A percentile compares a stretch with the other conserved stretches of the same genome.
phyloP scores from a whole-genome alignment of 2,329 filamentous ascomycete species.

The Microcyclosporella mali region DNA sequence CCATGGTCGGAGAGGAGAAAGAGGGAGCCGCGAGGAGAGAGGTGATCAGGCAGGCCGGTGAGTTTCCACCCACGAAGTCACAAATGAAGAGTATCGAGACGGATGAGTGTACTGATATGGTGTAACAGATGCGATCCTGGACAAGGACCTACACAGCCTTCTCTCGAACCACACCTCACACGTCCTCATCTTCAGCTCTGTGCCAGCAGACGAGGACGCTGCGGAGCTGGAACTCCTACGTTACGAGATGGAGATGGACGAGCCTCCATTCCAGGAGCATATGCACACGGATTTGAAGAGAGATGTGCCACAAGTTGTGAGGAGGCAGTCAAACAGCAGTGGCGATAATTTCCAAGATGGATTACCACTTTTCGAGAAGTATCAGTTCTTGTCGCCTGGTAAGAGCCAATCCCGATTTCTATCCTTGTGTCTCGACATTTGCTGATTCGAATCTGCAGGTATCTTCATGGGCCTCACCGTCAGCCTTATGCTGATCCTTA shows the following conservation, averaged over 20 bases:
- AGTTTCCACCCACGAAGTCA: not conserved
- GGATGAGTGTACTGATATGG: not conserved
- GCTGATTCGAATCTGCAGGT: conserved; percentile 50
- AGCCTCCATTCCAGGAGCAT: conserved; percentile 53
- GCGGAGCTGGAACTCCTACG: conserved; percentile 17
- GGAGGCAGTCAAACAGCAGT: conserved; percentile 10
- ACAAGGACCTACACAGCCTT: not conserved
- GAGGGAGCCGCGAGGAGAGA: not conserved
- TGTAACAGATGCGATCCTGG: not conserved
- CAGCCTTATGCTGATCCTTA: conserved; percentile 63
- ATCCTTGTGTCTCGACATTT: too few relatives aligned
- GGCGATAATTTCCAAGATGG: conserved; percentile 29
- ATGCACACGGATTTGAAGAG: conserved; percentile 72
- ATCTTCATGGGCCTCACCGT: conserved; percentile 82
- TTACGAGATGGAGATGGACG: conserved; percentile 60
- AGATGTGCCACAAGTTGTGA: conserved; percentile 40
- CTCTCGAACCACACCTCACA: conserved; percentile 11
- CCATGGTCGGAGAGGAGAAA: conserved; percentile 6
- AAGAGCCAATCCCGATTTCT: too few relatives aligned
- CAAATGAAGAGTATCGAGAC: not conserved
- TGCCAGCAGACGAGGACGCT: not conserved
- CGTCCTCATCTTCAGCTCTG: conserved; percentile 9
- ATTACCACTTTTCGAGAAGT: conserved; percentile 74
- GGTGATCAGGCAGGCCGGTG: conserved; percentile 1
- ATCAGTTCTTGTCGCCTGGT: conserved; percentile 91